A percentile compares a stretch with the other conserved stretches of the same genome.
Conservation (phyloP, 345 rosid species). For the Mallotus nudiflorus region DNA sequence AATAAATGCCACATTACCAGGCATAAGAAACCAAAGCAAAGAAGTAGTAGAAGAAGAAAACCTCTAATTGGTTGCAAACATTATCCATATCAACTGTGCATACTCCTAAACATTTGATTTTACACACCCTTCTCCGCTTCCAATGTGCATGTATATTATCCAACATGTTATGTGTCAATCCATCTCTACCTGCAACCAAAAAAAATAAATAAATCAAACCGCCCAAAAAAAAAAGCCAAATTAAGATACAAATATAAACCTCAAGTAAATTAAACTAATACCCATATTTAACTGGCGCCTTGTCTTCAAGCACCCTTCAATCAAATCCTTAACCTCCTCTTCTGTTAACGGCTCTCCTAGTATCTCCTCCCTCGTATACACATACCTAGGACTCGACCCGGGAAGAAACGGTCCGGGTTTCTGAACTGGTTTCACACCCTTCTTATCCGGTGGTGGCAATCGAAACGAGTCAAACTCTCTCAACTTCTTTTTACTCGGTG, state of each 20-base stretch:
- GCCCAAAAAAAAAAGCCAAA: neutral
- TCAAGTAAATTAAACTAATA: too few relatives aligned
- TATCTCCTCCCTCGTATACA: conserved; percentile 69
- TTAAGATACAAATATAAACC: neutral
- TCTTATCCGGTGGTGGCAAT: conserved; percentile 75
- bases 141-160: conserved; percentile 87
- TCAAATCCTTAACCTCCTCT: conserved; percentile 67
- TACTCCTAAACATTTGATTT: conserved; percentile 91
- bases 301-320: conserved; percentile 53
- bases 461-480: conserved; percentile 82
- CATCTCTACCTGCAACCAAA: conserved; percentile 79
- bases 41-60: conserved; percentile 17
- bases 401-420: conserved; percentile 75
- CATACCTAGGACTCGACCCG: conserved; percentile 78
- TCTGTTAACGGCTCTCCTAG: conserved; percentile 78
- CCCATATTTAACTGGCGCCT: conserved; percentile 86
- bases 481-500: conserved; percentile 71
- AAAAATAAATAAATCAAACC: neutral
- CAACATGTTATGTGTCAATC: conserved; percentile 92
- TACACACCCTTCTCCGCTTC: conserved; percentile 86
- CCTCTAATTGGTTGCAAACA: conserved; percentile 90
- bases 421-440: conserved; percentile 90
- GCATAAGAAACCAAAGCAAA: too few relatives aligned
- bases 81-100: conserved; percentile 94
- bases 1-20: too few relatives aligned